These are phyloP conservation scores for Gracilaria caudata DNA, from an alignment of 23 red algal species.

Conservation along the genomic window DNA sequence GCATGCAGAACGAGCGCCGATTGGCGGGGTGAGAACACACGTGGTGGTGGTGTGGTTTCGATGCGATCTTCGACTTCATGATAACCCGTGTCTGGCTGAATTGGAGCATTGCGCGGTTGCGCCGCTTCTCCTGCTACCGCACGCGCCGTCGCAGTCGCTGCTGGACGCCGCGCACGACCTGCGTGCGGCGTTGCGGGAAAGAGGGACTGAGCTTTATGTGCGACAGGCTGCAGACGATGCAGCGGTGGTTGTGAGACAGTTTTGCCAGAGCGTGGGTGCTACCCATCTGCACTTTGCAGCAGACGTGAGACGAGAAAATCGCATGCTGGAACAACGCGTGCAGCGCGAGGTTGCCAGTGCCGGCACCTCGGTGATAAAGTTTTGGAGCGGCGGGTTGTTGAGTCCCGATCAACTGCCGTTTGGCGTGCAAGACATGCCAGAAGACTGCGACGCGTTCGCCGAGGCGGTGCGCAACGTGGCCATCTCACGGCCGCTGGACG, in stretches of 20 bases:
- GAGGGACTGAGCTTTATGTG: conserved; percentile 80
- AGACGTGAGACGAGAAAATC: background rate
- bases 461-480: background rate
- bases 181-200: conserved; percentile 63
- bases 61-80: conserved; percentile 88
- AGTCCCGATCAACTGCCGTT: conserved; percentile 89
- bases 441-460: conserved; percentile 69
- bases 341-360: background rate
- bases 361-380: background rate
- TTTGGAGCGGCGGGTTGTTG: conserved; percentile 79
- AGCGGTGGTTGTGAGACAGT: background rate
- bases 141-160: conserved; percentile 59
- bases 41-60: conserved; percentile 83
- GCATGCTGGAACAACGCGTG: background rate
- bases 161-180: conserved; percentile 81
- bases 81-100: conserved; percentile 74
- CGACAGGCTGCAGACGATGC: conserved; percentile 31
- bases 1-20: background rate
- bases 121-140: conserved; percentile 81
- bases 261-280: conserved; percentile 1
- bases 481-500: conserved; percentile 13
- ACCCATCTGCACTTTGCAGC: background rate
- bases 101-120: conserved; percentile 47
- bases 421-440: conserved; percentile 79
- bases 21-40: background rate